These are phyloP conservation scores for Pseudocohnilembus persalinus DNA, from an alignment of 169 alveolate species.

Conservation along the genomic window DNA sequence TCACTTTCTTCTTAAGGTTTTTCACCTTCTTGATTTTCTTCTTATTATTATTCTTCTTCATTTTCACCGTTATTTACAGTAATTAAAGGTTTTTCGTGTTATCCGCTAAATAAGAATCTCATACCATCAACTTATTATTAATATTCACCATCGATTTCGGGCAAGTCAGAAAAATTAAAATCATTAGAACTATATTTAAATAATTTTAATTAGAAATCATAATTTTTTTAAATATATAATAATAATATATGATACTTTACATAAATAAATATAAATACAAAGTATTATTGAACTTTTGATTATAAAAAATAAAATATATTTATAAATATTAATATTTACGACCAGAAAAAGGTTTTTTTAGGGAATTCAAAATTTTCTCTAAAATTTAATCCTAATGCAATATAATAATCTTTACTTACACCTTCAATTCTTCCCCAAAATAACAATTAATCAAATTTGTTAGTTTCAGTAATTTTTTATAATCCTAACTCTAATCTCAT, in stretches of 20 bases:
- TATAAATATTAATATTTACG: neutral
- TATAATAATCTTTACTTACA: constrained; percentile 69
- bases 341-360: constrained; percentile 71
- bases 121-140: constrained; percentile 19
- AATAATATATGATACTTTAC: no score
- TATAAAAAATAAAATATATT: no score
- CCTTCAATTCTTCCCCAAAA: constrained; percentile 86
- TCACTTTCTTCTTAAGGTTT: neutral
- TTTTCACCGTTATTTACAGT: constrained; percentile 17
- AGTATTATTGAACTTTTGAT: no score
- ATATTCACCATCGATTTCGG: constrained; percentile 9
- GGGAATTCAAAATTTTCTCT: constrained; percentile 80
- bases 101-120: constrained; percentile 18
- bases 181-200: constrained; percentile 3
- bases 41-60: constrained; percentile 11
- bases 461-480: constrained; percentile 22
- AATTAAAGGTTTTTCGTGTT: constrained; percentile 28
- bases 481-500: constrained; percentile 37
- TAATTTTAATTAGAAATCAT: no score
- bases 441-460: constrained; percentile 43
- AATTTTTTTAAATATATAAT: no score
- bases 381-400: constrained; percentile 72
- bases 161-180: constrained; percentile 8
- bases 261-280: no score
- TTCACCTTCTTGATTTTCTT: constrained; percentile 28